Conservation (phyloP, 163 green algal species). For the Volvox carteri region DNA sequence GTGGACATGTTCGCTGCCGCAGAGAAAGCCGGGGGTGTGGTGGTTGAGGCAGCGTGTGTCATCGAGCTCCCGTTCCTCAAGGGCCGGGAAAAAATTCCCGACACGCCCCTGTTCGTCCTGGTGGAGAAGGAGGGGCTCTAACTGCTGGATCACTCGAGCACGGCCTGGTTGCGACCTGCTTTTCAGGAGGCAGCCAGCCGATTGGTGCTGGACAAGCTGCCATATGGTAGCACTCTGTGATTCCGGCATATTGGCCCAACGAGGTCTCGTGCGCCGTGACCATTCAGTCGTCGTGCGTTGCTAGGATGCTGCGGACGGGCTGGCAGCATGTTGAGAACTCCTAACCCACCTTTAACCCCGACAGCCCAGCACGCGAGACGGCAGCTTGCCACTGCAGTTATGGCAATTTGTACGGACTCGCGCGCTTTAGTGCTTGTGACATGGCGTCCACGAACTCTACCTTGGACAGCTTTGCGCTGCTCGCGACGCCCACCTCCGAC, state of each 20-base stretch:
- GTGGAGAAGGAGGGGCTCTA: conserved; percentile 88
- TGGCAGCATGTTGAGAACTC: too few species aligned
- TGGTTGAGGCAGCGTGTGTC: conserved; percentile 90
- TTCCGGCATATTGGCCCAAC: too few species aligned
- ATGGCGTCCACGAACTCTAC: conserved; percentile 22
- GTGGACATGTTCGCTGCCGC: too few species aligned
- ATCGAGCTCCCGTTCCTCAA: conserved; percentile 94
- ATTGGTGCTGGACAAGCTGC: too few species aligned
- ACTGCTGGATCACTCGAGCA: neutral
- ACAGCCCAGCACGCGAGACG: too few species aligned
- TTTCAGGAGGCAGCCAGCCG: too few species aligned
- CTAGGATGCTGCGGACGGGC: too few species aligned
- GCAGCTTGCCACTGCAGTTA: neutral
- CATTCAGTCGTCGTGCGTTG: too few species aligned
- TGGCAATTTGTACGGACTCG: conserved; percentile 17
- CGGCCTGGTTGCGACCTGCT: too few species aligned
- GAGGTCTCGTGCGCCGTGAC: too few species aligned
- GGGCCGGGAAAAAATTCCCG: conserved; percentile 83
- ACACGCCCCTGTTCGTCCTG: conserved; percentile 83
- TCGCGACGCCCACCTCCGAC: neutral
- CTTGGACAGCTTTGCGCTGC: neutral
- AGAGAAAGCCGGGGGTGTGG: conserved; percentile 84
- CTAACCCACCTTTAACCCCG: too few species aligned
- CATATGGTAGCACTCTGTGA: too few species aligned
- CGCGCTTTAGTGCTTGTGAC: conserved; percentile 14